Evolutionary conservation across 2,329 filamentous ascomycete species (phyloP).

Genomic region (Aspergillus awamori): DNA sequence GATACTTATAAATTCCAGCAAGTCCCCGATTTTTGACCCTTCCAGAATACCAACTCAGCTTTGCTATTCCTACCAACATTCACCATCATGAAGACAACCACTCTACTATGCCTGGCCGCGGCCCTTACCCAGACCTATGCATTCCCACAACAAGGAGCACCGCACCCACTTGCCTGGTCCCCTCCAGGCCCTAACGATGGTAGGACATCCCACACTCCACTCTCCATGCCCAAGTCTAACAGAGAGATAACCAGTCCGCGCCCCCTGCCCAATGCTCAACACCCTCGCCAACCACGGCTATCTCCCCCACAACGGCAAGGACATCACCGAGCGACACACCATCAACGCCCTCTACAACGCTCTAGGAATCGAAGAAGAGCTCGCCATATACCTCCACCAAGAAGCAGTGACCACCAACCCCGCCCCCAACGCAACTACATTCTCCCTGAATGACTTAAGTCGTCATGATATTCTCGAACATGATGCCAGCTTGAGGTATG

Average conservation of each 20-base stretch:
- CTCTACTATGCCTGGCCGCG: background rate
- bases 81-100: background rate
- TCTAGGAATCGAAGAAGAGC: slow-evolving; percentile 11
- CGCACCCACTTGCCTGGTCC: background rate
- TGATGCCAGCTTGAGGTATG: slow-evolving; percentile 23
- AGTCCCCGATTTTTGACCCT: too few species aligned
- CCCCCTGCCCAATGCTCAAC: slow-evolving; percentile 46
- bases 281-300: slow-evolving; percentile 47
- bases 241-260: slow-evolving; percentile 15
- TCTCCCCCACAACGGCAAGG: slow-evolving; percentile 44
- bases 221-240: too few species aligned
- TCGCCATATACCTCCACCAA: slow-evolving; percentile 7
- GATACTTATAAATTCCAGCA: background rate
- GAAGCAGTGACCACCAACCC: slow-evolving; percentile 24
- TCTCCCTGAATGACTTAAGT: slow-evolving; percentile 20
- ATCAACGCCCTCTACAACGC: slow-evolving; percentile 26
- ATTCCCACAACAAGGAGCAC: background rate
- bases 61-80: background rate
- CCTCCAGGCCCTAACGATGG: background rate
- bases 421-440: slow-evolving; percentile 23
- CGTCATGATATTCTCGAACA: slow-evolving; percentile 17
- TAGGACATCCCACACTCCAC: background rate
- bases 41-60: background rate
- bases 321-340: slow-evolving; percentile 38
- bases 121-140: background rate